Evolutionary conservation across 1,284 basidiomycete genomes (phyloP), one percentile per base, ranked within the genome.

Genomic region (Rhodotorula sp.): DNA sequence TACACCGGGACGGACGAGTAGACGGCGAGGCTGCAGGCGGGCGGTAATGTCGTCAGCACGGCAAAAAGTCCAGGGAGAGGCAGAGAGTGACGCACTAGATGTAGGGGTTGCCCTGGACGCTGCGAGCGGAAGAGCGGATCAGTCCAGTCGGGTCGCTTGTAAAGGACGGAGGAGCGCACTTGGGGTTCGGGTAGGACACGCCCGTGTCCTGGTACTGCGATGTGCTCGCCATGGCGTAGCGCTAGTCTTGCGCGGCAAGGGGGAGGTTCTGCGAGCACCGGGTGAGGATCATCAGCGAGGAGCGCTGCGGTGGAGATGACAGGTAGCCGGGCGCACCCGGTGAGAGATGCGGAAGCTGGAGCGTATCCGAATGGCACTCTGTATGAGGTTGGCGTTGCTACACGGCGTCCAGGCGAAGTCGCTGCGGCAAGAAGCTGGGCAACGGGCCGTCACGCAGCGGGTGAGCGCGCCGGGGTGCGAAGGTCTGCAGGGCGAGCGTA

Each of bases 1-100:
- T 81, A 83, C 54, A 84, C 83, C 44, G 83, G 82, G 1, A 83
- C 81, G 50, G 79, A 79, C n/a, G 82, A 83, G 78, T 84, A 84
- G 46, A 80, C 79, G 36, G 80, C 80, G 54, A 76, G 73, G 62
- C 73, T 75, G 66, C 41, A 48, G 25, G 32, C 12, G 46, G 21
- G 29, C 0, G 12, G n/a, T 29, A 13, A 44, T 13, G 37, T 25
- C 36, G 37, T 15, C 29, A 21, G 17, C 27, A 22, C 8, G 37
- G n/a, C n/a, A n/a, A n/a, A n/a, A n/a, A 9, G 62, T 8, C 8
- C 5, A 8, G 46, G 25, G 46, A 48, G 46, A n/a, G 10, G 27
- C 3, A 10, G 17, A 3, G 19, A 27, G 6, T 12, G n/a, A 32
- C 73, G 56, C 53, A 75, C 73, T 76, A 76, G 68, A 76, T 76